Percentiles rank a stretch among this genome's conserved stretches.
Evolutionary conservation across 176 grass and related monocot genomes (phyloP).

Genomic region (Miscanthus lutarioriparius): DNA sequence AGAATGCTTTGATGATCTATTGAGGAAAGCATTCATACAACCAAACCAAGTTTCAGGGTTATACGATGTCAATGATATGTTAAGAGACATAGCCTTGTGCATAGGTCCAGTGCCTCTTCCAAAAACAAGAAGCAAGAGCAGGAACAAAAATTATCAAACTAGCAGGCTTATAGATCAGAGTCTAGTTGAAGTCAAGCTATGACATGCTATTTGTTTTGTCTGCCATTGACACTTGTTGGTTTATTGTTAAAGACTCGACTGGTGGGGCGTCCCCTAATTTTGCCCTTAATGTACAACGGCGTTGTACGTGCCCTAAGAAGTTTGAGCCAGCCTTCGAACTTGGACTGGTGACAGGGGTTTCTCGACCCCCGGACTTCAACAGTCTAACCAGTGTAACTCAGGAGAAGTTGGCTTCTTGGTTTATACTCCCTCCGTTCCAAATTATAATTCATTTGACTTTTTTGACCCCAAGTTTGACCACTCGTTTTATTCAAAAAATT

Average conservation of each 20-base stretch:
- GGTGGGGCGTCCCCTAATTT: too few species aligned
- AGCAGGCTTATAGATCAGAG: background rate
- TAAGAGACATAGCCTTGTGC: background rate
- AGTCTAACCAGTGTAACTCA: too few species aligned
- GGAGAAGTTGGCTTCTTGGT: too few species aligned
- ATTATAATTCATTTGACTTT: too few species aligned
- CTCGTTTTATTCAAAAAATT: too few species aligned
- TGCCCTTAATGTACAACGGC: too few species aligned
- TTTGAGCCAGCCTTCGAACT: background rate
- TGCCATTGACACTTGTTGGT: too few species aligned
- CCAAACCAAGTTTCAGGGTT: background rate
- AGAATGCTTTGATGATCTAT: background rate
- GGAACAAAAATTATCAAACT: background rate
- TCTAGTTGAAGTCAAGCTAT: background rate
- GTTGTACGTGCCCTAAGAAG: background rate
- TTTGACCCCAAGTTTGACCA: too few species aligned
- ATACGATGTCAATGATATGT: background rate
- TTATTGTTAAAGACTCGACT: too few species aligned
- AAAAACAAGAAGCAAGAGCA: background rate
- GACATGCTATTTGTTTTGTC: background rate
- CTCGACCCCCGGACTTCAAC: background rate
- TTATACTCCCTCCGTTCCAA: too few species aligned
- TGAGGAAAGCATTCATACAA: conserved; percentile 10
- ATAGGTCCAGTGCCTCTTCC: background rate
- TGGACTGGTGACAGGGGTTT: background rate